Evolutionary conservation across 2,329 filamentous ascomycete species (phyloP).

Genomic region (Polychaeton citri): DNA sequence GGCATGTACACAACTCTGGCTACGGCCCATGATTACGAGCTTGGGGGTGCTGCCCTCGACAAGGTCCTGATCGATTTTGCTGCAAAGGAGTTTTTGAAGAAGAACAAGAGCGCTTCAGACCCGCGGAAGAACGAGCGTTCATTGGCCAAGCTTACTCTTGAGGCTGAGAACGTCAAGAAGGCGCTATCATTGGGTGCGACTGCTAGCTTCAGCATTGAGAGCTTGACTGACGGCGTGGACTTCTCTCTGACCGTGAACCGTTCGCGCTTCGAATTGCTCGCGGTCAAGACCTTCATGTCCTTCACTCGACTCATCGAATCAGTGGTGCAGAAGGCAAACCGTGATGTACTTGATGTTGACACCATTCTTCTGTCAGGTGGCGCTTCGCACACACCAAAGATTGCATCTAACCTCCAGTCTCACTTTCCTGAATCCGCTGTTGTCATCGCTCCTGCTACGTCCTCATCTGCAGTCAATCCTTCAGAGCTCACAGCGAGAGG

Average conservation of each 20-base stretch:
- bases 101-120: conserved; percentile 62
- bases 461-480: conserved; percentile 70
- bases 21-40: conserved; percentile 90
- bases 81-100: conserved; percentile 97
- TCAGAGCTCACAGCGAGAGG: conserved; percentile 80
- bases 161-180: conserved; percentile 86
- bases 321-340: conserved; percentile 77
- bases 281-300: conserved; percentile 72
- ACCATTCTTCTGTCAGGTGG: conserved; percentile 91
- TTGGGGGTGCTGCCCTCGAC: conserved; percentile 74
- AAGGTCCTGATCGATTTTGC: conserved; percentile 90
- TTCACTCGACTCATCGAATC: conserved; percentile 77
- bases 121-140: conserved; percentile 69
- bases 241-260: conserved; percentile 88
- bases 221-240: conserved; percentile 75
- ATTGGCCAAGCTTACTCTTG: conserved; percentile 82
- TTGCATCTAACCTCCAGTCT: conserved; percentile 63
- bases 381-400: conserved; percentile 83
- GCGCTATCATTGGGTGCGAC: conserved; percentile 77
- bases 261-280: conserved; percentile 80
- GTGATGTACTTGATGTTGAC: conserved; percentile 86
- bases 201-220: conserved; percentile 87
- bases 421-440: conserved; percentile 71
- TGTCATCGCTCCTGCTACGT: conserved; percentile 74
- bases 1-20: conserved; percentile 95